Evolutionary conservation across 176 grass and related monocot genomes (phyloP).

Genomic region (Melocanna baccifera): DNA sequence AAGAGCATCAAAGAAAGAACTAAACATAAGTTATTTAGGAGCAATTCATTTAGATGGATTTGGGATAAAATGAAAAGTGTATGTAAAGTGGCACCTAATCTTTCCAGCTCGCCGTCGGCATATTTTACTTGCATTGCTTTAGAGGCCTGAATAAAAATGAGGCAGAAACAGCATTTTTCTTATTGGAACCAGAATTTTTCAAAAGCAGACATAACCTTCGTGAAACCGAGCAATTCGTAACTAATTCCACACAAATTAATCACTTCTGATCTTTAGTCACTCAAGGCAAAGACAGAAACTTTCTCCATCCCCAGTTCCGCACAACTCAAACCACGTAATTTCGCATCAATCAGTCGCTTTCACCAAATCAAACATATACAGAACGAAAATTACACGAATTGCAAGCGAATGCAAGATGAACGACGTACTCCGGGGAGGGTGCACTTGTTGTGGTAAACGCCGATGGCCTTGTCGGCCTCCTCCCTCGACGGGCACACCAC

Average conservation of each 20-base stretch:
- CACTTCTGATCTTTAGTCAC: background rate
- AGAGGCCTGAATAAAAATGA: slow-evolving; percentile 32
- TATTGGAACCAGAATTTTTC: background rate
- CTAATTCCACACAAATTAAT: background rate
- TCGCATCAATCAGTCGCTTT: background rate
- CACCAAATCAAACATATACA: background rate
- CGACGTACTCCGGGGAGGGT: background rate
- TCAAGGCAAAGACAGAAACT: background rate
- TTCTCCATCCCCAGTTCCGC: background rate
- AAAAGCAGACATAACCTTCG: background rate
- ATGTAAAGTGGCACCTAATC: slow-evolving; percentile 30
- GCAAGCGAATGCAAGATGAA: background rate
- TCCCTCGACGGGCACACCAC: too few relatives aligned
- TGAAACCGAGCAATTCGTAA: background rate
- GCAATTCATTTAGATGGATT: background rate
- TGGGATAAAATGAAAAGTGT: background rate
- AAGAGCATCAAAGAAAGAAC: background rate
- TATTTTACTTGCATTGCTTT: slow-evolving; percentile 62
- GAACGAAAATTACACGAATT: background rate
- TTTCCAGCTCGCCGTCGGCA: slow-evolving; percentile 57
- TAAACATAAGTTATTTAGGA: background rate
- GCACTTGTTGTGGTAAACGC: background rate
- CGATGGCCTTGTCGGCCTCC: background rate
- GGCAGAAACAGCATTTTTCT: background rate
- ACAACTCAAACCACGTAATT: background rate